phyloP scores from a whole-genome alignment of 1,284 basidiomycete species.

The Blastosporella zonata region DNA sequence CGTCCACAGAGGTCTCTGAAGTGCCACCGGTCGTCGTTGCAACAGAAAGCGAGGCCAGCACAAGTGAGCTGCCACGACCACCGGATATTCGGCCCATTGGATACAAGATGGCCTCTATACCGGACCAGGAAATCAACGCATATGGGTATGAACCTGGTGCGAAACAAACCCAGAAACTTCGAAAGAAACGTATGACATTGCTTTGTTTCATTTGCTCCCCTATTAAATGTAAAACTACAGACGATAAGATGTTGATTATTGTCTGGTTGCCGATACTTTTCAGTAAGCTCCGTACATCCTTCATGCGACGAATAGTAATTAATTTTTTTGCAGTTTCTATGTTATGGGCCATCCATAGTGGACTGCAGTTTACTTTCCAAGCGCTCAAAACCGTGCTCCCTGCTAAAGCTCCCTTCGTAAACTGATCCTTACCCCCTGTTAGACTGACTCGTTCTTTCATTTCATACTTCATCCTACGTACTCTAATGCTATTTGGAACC shows the following conservation, averaged over 20 bases:
- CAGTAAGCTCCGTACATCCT: slow-evolving; percentile 44
- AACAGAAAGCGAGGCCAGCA: slow-evolving; percentile 15
- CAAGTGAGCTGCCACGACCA: slow-evolving; percentile 17
- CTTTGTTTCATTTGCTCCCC: slow-evolving; percentile 5
- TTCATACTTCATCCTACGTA: neutral
- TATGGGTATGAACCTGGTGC: slow-evolving; percentile 60
- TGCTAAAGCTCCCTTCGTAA: slow-evolving; percentile 35
- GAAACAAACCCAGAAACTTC: slow-evolving; percentile 48
- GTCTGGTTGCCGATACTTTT: slow-evolving; percentile 94
- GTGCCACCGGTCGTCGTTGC: slow-evolving; percentile 11
- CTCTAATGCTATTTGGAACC: slow-evolving; percentile 3
- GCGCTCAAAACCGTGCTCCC: slow-evolving; percentile 50
- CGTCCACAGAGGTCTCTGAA: slow-evolving; percentile 10
- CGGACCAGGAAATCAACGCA: slow-evolving; percentile 64
- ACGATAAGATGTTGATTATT: slow-evolving; percentile 88
- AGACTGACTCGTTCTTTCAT: slow-evolving; percentile 5
- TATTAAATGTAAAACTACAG: slow-evolving; percentile 36
- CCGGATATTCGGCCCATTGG: slow-evolving; percentile 41
- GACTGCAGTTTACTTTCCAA: slow-evolving; percentile 55
- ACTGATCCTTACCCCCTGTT: slow-evolving; percentile 10
- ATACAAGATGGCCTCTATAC: slow-evolving; percentile 49
- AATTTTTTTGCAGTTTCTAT: slow-evolving; percentile 52
- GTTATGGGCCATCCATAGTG: slow-evolving; percentile 61
- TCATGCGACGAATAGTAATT: slow-evolving; percentile 5
- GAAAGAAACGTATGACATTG: slow-evolving; percentile 66